phyloP scores from a whole-genome alignment of 352 stramenopile species.

The Phytophthora tentaculata region DNA sequence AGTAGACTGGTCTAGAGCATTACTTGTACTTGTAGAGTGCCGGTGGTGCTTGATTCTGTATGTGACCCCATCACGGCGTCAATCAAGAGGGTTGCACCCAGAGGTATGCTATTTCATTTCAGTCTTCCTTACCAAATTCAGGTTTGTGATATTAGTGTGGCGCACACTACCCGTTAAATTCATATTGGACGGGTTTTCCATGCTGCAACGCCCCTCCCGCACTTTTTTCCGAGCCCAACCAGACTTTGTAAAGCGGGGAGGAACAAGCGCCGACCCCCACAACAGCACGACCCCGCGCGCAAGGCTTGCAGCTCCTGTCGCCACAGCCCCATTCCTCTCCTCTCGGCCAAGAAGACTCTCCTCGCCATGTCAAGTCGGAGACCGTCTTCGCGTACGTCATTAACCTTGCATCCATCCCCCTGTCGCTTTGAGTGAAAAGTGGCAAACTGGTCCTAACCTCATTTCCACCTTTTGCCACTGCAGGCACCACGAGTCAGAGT shows the following conservation, averaged over 20 bases:
- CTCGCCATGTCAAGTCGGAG: conserved; percentile 34
- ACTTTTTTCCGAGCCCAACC: conserved; percentile 18
- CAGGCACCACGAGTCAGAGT: conserved; percentile 32
- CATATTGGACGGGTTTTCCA: conserved; percentile 6
- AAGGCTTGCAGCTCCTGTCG: conserved; percentile 11
- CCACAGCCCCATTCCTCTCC: conserved; percentile 13
- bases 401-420: background rate
- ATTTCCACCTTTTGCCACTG: conserved; percentile 6
- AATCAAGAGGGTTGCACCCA: conserved; percentile 5
- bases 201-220: conserved; percentile 18
- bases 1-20: no score
- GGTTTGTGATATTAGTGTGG: background rate
- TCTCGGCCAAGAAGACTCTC: conserved; percentile 2
- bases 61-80: conserved; percentile 19
- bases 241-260: conserved; percentile 14
- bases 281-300: conserved; percentile 27
- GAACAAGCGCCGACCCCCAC: conserved; percentile 15
- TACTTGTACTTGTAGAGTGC: background rate
- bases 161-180: background rate
- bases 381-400: conserved; percentile 38
- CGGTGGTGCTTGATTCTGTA: conserved; percentile 20
- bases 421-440: conserved; percentile 17
- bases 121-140: background rate
- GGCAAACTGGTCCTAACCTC: background rate
- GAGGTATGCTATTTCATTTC: conserved; percentile 5